These are phyloP conservation scores for Westerdykella ornata DNA, from an alignment of 2,329 filamentous ascomycete genomes.

Conservation along the genomic window DNA sequence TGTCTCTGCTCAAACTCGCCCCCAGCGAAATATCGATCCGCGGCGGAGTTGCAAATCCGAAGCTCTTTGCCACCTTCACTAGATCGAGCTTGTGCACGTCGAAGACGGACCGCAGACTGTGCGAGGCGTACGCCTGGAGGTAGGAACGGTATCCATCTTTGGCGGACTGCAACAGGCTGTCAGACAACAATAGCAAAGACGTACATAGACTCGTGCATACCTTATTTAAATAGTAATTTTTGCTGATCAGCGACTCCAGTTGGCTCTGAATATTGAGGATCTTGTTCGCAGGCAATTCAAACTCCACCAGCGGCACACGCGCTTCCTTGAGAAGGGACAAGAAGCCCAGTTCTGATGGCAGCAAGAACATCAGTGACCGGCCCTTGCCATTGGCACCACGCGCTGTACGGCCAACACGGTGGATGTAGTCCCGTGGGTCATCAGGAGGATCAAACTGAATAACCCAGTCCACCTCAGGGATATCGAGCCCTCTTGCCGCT, in stretches of 20 bases:
- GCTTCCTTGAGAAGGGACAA: conserved; percentile 84
- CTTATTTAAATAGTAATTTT: conserved; percentile 98
- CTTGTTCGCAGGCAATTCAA: conserved; percentile 88
- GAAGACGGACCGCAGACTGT: conserved; percentile 74
- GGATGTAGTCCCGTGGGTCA: conserved; percentile 63
- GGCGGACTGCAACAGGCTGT: conserved; percentile 44
- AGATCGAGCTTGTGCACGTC: conserved; percentile 77
- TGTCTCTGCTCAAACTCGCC: conserved; percentile 68
- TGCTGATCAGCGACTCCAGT: conserved; percentile 85
- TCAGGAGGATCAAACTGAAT: conserved; percentile 86
- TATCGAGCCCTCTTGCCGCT: conserved; percentile 89
- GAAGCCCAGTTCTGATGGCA: conserved; percentile 89
- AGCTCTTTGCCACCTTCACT: conserved; percentile 76
- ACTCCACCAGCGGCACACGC: conserved; percentile 88
- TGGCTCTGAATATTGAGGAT: conserved; percentile 69
- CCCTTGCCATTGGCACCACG: conserved; percentile 78
- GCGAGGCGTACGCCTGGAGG: conserved; percentile 88
- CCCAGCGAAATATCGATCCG: conserved; percentile 73
- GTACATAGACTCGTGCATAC: conserved; percentile 31
- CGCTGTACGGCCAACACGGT: conserved; percentile 91
- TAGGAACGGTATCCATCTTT: conserved; percentile 80
- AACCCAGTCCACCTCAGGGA: conserved; percentile 93
- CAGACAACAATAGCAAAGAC: conserved; percentile 1
- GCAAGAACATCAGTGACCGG: conserved; percentile 84
- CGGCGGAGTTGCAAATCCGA: conserved; percentile 71